Evolutionary conservation across 2,329 filamentous ascomycete species (phyloP).

Genomic region (Trichoderma semiorbis): DNA sequence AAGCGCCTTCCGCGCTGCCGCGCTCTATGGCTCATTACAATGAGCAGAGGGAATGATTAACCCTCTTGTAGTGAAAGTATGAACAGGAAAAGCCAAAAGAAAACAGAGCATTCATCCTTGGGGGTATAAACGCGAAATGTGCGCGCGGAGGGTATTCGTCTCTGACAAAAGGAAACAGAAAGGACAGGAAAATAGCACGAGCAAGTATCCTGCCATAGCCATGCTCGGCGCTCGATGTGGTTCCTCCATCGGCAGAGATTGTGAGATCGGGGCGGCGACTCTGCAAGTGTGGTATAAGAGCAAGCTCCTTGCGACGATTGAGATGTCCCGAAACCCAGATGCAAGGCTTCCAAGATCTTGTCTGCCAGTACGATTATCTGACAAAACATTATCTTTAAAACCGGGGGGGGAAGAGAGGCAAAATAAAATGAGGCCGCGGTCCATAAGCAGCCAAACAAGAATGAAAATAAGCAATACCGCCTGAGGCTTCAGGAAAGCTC

Average conservation of each 20-base stretch:
- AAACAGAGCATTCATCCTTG: conserved; percentile 24
- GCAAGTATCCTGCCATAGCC: conserved; percentile 20
- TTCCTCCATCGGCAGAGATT: conserved; percentile 6
- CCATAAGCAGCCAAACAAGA: not conserved
- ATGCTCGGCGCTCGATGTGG: conserved; percentile 26
- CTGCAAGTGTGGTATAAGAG: not conserved
- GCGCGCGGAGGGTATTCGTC: conserved; percentile 6
- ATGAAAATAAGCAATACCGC: conserved; percentile 9
- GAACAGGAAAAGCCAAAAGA: conserved; percentile 18
- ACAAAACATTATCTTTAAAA: not conserved
- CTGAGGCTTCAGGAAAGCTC: conserved; percentile 1
- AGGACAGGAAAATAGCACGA: conserved; percentile 16
- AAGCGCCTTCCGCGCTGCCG: conserved; percentile 13
- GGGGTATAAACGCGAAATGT: conserved; percentile 25
- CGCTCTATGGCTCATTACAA: conserved; percentile 21
- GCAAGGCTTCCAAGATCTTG: not conserved
- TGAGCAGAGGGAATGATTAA: conserved; percentile 13
- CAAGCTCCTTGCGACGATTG: not conserved
- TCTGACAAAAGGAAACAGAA: conserved; percentile 14
- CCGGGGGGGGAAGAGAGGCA: not conserved
- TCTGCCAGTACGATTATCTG: not conserved
- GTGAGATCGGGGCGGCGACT: not conserved
- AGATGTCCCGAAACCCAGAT: not conserved
- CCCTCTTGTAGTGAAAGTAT: conserved; percentile 20
- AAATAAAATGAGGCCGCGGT: not conserved